Evolutionary conservation across 2,329 filamentous ascomycete species (phyloP), one percentile per base, ranked within the genome.

Genomic region (Arthroderma uncinatum): DNA sequence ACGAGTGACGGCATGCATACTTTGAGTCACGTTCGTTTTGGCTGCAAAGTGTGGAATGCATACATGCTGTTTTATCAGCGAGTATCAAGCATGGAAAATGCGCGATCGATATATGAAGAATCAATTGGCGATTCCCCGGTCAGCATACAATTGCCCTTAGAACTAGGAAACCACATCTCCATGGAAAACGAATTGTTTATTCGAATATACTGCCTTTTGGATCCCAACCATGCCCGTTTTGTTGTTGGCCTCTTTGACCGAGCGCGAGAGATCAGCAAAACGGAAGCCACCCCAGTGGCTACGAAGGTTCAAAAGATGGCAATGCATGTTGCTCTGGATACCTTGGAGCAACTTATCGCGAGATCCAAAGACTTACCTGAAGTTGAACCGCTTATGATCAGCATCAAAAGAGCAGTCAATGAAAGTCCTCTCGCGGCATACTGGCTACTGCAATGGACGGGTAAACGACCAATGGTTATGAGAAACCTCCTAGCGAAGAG

Each of bases 51-150:
- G 3, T 75, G 85, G 76, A 97, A 89, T 68, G 93, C 92, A 10
- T 98, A 98, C 70, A 97, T 98, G 88, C 79, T 98, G 7, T 97
- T 98, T 70, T 98, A 98, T 69, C 87, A 96, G 69, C 83, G 93
- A 53, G 81, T 84, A 2, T 84, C 84, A 0, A 81, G 82, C 3
- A 77, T 91, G 57, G 74, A 77, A 16, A 70, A 71, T 14, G 79
- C 81, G 59, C 78, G 81, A 63, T 71, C 77, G 28, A 64, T 70
- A 1, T 73, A 82, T 63, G 67, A 74, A 54, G 62, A 68, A 8
- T 63, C 64, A 0, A 73, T 73, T 28, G 65, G 83, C 52, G 73
- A 78, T 47, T 73, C 80, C n/a, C 74, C 76, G 7, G 71, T 75
- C 9, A 77, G 73, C 54, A 72, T 79, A 5, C 64, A 71, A 1